Evolutionary conservation across 129 eudicot species (phyloP).

Genomic region (Chrysanthemum lavandulifolium): DNA sequence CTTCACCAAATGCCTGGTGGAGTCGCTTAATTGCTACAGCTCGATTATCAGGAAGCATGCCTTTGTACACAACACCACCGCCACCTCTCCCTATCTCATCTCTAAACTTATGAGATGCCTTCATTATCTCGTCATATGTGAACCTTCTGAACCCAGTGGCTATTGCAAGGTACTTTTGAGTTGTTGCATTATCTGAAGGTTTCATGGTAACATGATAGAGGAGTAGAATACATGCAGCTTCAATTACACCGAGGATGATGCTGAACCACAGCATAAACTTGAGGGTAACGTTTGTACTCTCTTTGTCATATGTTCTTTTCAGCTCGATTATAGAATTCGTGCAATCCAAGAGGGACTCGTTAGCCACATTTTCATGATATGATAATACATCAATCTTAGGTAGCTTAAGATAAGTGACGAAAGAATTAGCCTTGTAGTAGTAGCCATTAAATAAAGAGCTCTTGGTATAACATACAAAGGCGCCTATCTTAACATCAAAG

Average conservation of each 20-base stretch:
- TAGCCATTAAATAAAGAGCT: constrained; percentile 2
- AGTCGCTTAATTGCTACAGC: neutral
- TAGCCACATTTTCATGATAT: neutral
- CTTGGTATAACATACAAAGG: neutral
- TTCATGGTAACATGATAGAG: neutral
- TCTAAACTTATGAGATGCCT: neutral
- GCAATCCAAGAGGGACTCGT: neutral
- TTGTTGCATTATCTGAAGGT: neutral
- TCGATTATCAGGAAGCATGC: neutral
- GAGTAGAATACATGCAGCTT: neutral
- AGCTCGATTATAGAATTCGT: neutral
- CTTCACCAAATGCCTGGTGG: constrained; percentile 9
- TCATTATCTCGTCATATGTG: neutral
- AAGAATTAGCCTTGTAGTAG: neutral
- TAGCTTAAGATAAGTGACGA: neutral
- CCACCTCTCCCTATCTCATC: constrained; percentile 10
- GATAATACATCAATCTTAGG: neutral
- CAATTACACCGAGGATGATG: neutral
- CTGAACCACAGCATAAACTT: constrained; percentile 11
- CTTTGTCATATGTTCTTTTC: neutral
- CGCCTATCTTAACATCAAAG: neutral
- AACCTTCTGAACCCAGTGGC: constrained; percentile 8
- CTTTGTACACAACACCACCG: neutral
- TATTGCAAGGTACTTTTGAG: constrained; percentile 5
- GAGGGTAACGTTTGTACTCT: neutral